Conservation (phyloP, 2,329 filamentous ascomycete species). For the Ilyonectria destructans region DNA sequence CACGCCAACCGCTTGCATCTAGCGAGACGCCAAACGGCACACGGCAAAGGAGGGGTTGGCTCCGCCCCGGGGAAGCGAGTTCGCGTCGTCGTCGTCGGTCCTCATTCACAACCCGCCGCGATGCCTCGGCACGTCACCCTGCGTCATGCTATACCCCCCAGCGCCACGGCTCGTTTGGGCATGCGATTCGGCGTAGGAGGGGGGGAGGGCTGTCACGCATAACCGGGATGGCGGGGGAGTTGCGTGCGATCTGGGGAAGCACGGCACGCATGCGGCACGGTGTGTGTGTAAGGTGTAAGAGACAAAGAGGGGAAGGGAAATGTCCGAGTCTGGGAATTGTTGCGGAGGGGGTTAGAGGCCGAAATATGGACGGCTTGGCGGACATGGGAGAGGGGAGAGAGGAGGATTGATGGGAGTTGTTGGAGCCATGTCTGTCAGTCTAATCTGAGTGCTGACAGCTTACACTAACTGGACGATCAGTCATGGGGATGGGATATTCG, state of each 20-base stretch:
- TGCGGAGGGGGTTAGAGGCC: conserved; percentile 10
- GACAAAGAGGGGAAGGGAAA: conserved; percentile 8
- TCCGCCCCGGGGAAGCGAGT: background rate
- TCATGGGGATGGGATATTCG: no score
- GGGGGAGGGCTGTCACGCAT: background rate
- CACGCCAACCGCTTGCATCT: background rate
- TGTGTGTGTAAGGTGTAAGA: background rate
- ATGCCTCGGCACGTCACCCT: conserved; percentile 30
- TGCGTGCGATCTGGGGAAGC: conserved; percentile 30
- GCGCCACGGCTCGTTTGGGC: conserved; percentile 21
- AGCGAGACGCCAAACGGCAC: background rate
- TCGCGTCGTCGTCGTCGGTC: no score
- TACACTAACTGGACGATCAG: background rate
- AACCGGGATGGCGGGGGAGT: background rate
- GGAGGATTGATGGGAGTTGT: no score
- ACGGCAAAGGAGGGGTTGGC: background rate
- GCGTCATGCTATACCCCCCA: background rate
- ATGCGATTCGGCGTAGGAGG: conserved; percentile 21
- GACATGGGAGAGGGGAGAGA: no score
- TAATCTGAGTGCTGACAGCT: background rate
- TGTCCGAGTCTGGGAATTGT: conserved; percentile 16
- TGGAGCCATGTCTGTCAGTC: background rate
- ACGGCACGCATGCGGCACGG: conserved; percentile 16
- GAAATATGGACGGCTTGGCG: no score
- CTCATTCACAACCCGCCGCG: background rate